phyloP scores from a whole-genome alignment of 1,284 basidiomycete genomes.

The Tylopilus orsonianus region DNA sequence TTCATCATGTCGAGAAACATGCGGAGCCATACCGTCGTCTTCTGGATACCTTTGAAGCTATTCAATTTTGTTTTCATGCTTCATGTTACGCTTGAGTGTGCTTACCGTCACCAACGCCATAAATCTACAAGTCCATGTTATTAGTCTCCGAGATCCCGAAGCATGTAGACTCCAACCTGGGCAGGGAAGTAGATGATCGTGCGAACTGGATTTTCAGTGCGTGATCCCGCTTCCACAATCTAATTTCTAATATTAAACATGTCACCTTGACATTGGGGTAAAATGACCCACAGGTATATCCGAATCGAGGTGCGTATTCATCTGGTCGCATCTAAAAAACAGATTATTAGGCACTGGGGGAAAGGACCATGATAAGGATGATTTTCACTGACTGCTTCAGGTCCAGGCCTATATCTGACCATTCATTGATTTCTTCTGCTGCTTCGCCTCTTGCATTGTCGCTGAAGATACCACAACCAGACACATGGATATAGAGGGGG shows the following conservation, averaged over 20 bases:
- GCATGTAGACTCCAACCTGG: constrained; percentile 21
- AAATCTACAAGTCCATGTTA: constrained; percentile 31
- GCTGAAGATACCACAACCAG: constrained; percentile 39
- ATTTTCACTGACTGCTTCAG: constrained; percentile 26
- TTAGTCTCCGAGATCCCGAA: neutral
- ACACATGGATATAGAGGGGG: constrained; percentile 43
- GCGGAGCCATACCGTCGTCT: constrained; percentile 36
- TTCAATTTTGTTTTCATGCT: neutral
- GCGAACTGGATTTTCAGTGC: constrained; percentile 41
- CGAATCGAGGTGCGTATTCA: constrained; percentile 39
- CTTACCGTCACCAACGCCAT: constrained; percentile 41
- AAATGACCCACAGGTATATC: constrained; percentile 34
- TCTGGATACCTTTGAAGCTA: constrained; percentile 31
- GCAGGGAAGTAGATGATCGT: constrained; percentile 41
- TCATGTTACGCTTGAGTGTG: neutral
- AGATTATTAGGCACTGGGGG: neutral
- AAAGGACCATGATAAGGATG: neutral
- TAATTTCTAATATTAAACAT: constrained; percentile 6
- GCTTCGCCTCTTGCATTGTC: constrained; percentile 41
- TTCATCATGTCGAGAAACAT: constrained; percentile 36
- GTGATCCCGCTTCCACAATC: constrained; percentile 41
- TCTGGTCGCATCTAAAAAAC: constrained; percentile 21
- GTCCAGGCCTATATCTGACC: constrained; percentile 39
- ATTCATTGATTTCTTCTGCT: constrained; percentile 31
- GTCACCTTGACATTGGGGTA: neutral